Evolutionary conservation across 1,284 basidiomycete species (phyloP), one percentile per base, ranked within the genome.

Genomic region (Ceratobasidium sp.): DNA sequence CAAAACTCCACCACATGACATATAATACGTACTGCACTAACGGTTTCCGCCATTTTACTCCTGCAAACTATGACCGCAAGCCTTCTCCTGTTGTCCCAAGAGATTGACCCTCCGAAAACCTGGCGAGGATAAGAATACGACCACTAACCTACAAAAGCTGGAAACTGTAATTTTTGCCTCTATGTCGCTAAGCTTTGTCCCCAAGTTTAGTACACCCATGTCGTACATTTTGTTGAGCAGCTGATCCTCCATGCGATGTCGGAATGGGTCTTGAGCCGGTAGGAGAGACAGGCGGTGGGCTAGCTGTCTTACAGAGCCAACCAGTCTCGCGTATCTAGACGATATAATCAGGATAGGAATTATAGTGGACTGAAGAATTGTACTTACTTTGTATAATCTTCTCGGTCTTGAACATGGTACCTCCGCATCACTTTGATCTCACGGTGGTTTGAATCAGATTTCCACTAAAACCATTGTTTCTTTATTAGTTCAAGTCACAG

Each of bases 191-290:
- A 97, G 87, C 80, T 96, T 97, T 34, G 89, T 91, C 67, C 83
- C 79, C n/a, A 90, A 82, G 78, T 89, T 92, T 74, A 99, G 86
- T 55, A 99, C 88, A 70, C 97, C 97, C 86, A 97, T 94, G 82
- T 99, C 97, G 83, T 98, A 99, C 73, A 98, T 88, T 81, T 99
- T 99, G 76, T 92, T 90, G 64, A 99, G 88, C 59, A 99, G 85
- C 77, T 93, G 90, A 43, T 84, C 87, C 82, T 99, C 94, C 87
- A 93, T 93, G 75, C 91, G 88, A 16, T 88, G 76, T 26, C 97
- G 88, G 81, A 94, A 96, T 1, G 96, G 92, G 81, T 99, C 97
- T 75, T 94, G 88, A 0, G 95, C 86, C 0, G 97, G 94, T 6
- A 99, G 87, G 41, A 95, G 85, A 45, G 96, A 92, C 72, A 98